Evolutionary conservation across 108 stramenopile species (phyloP).

Genomic region (Cyclotella atomus): DNA sequence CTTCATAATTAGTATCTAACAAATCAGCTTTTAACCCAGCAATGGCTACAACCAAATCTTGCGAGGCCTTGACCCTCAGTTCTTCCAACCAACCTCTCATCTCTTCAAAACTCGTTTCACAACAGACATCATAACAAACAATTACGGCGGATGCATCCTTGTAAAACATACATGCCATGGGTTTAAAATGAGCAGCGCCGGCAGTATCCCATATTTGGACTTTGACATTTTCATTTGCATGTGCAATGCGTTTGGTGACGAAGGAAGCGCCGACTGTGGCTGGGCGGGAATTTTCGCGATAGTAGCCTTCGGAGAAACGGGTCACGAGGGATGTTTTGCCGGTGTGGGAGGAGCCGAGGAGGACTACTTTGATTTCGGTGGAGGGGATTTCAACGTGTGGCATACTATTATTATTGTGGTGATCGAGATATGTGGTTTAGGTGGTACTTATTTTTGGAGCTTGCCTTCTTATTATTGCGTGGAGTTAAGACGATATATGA

Average conservation of each 20-base stretch:
- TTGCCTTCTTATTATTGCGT: too few species aligned
- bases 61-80: constrained; percentile 38
- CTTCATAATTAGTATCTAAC: too few species aligned
- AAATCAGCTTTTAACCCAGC: constrained; percentile 82
- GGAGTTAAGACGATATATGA: too few species aligned
- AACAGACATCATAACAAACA: constrained; percentile 74
- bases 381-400: constrained; percentile 88
- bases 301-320: constrained; percentile 86
- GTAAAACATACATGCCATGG: constrained; percentile 74
- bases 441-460: too few species aligned
- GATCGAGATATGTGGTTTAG: too few species aligned
- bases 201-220: constrained; percentile 92
- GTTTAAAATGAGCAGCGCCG: constrained; percentile 63
- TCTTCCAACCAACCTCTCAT: constrained; percentile 72
- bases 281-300: constrained; percentile 59
- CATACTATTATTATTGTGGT: too few species aligned
- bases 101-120: constrained; percentile 59
- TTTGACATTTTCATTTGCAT: constrained; percentile 59
- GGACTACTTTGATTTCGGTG: constrained; percentile 69
- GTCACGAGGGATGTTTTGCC: constrained; percentile 87
- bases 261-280: constrained; percentile 78
- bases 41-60: constrained; percentile 67
- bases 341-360: constrained; percentile 80
- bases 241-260: constrained; percentile 79
- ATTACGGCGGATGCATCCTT: constrained; percentile 75